Evolutionary conservation across 148 eudicot species (phyloP), one percentile per base, ranked within the genome.

Genomic region (Agrostemma githago): DNA sequence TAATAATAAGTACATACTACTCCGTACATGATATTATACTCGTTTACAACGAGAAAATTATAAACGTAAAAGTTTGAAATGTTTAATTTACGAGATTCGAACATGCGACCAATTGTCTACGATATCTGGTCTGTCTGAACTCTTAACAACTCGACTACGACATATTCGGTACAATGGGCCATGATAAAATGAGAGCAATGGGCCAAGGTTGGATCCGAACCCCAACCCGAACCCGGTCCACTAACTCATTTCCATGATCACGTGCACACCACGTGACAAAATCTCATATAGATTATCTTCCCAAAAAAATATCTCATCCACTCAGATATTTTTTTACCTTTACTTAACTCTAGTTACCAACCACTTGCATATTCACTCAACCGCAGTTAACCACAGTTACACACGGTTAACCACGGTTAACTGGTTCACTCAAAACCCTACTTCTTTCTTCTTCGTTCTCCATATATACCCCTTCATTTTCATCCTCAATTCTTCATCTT

Each of bases 271-370:
- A 62, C 66, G 11, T 34, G 40, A 62, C 2, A 19, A 62, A 34
- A 3, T 9, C 61, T 17, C 61, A 38, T 11, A 71, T 11, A 71
- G 41, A 72, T 14, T 74, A 48, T 64, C 53, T 62, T 63, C n/a
- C 9, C 11, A 1, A 6, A 17, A 62, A 17, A 66, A 75, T 66
- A 75, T 66, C 78, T 37, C 40, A 14, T n/a, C 34, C 34, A 26
- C 34, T 26, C 34, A 26, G 34, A 26, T 26, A 26, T 26, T 26
- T 26, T 26, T 26, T 26, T 26, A 26, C 34, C 34, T 40, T 74
- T 54, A 74, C 77, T 20, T 38, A 11, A 74, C 77, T 40, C 40
- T 0, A 37, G 75, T 65, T n/a, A 74, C 14, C 48, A 10, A 14
- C 21, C 19, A 26, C 53, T 72, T 51, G n/a, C 57, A 41, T 17